Conservation (phyloP, 257 asterid species). For the Lithospermum erythrorhizon region DNA sequence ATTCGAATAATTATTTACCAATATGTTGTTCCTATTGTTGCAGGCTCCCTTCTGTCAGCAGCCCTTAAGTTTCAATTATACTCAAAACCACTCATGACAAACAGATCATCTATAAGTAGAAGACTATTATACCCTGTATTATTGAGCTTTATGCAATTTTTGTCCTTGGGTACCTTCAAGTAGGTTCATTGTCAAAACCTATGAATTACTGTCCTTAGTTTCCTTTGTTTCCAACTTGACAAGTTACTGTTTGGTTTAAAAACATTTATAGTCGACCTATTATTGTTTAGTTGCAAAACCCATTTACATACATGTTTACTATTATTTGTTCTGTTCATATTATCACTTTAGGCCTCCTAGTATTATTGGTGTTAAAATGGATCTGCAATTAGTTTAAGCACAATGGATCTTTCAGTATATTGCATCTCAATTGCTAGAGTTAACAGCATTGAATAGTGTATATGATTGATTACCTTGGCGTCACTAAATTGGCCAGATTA, state of each 20-base stretch:
- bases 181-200: no score
- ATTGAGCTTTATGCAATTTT: slow-evolving; percentile 2
- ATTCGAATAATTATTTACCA: not conserved
- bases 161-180: not conserved
- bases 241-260: not conserved
- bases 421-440: no score
- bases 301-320: no score
- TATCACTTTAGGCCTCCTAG: no score
- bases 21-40: slow-evolving; percentile 4
- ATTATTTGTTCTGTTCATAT: no score
- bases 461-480: no score
- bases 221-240: not conserved
- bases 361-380: no score
- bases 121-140: slow-evolving; percentile 14
- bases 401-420: no score
- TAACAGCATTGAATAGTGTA: no score
- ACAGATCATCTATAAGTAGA: slow-evolving; percentile 9
- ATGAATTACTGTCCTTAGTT: not conserved
- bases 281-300: not conserved
- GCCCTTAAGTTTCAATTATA: slow-evolving; percentile 78
- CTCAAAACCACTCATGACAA: slow-evolving; percentile 40
- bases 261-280: not conserved
- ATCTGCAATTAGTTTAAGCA: no score
- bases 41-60: slow-evolving; percentile 88
- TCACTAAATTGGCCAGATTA: no score